These are phyloP conservation scores for Ambrosiella xylebori DNA, from an alignment of 2,329 filamentous ascomycete species.

Conservation along the genomic window DNA sequence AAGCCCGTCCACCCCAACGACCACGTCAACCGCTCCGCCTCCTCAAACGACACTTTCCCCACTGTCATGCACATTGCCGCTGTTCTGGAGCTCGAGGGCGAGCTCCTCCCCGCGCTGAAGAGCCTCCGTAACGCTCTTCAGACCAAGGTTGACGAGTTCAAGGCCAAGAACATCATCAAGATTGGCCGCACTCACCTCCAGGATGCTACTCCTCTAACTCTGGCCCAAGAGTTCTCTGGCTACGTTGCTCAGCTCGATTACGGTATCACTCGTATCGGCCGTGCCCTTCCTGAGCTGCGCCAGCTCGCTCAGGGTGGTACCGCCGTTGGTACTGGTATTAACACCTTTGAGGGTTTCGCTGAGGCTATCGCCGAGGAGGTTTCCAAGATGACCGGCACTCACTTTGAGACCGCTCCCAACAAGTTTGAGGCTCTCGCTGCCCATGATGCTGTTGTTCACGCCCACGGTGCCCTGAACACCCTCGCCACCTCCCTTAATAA, in stretches of 20 bases:
- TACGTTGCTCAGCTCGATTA: conserved; percentile 91
- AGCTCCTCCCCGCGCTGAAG: conserved; percentile 66
- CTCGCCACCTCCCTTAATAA: conserved; percentile 85
- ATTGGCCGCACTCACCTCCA: conserved; percentile 95
- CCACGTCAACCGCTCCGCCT: conserved; percentile 98
- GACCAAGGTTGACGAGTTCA: conserved; percentile 75
- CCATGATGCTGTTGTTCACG: conserved; percentile 90
- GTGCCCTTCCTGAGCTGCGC: conserved; percentile 64
- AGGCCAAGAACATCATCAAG: conserved; percentile 83
- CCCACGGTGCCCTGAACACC: conserved; percentile 83
- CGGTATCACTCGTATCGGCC: conserved; percentile 73
- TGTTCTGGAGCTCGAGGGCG: conserved; percentile 77
- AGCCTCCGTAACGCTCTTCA: conserved; percentile 72
- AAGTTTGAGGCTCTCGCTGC: conserved; percentile 96
- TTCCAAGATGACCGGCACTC: conserved; percentile 74
- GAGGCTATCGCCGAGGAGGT: conserved; percentile 86
- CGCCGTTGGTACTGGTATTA: conserved; percentile 90
- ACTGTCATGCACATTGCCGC: conserved; percentile 99
- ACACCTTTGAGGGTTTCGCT: conserved; percentile 92
- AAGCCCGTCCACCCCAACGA: conserved; percentile 98
- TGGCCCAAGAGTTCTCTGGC: conserved; percentile 94
- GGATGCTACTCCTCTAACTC: conserved; percentile 86
- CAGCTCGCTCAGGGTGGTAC: conserved; percentile 90
- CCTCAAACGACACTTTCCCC: conserved; percentile 97
- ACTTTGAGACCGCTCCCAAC: conserved; percentile 94